These are phyloP conservation scores for Botrytis cinerea DNA, from an alignment of 2,329 filamentous ascomycete genomes.

Conservation along the genomic window DNA sequence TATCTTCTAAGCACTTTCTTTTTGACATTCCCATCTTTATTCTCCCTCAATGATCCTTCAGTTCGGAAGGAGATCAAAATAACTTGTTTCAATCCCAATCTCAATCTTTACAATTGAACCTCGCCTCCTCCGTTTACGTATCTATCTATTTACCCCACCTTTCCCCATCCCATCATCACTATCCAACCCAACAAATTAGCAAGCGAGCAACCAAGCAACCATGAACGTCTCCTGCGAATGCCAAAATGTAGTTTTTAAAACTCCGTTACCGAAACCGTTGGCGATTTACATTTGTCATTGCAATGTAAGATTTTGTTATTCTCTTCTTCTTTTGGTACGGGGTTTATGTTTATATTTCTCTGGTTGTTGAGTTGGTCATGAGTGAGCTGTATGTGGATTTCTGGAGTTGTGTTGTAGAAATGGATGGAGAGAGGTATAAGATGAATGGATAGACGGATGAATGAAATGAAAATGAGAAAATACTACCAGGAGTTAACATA, in stretches of 20 bases:
- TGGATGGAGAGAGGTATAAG: neutral
- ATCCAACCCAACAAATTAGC: neutral
- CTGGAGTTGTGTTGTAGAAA: neutral
- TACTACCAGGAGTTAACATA: neutral
- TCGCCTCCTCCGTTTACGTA: neutral
- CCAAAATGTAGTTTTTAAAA: conserved; percentile 17
- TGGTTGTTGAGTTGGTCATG: too few relatives aligned
- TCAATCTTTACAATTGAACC: neutral
- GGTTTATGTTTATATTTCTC: neutral
- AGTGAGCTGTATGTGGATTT: neutral
- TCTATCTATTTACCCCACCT: neutral
- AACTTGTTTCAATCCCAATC: neutral
- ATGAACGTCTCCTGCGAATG: conserved; percentile 24
- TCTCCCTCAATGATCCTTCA: neutral
- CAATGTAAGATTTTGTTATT: conserved; percentile 6
- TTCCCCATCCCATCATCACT: neutral
- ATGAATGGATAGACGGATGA: neutral
- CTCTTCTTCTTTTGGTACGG: neutral
- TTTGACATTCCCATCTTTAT: neutral
- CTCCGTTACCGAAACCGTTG: conserved; percentile 14
- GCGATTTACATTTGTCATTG: conserved; percentile 25
- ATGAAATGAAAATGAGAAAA: neutral
- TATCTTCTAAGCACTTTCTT: neutral
- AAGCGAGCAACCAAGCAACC: conserved; percentile 5
- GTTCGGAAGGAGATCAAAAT: neutral